These are phyloP conservation scores for Kluyveromyces sp. DNA, from an alignment of 1,139 yeast genomes.

Conservation along the genomic window DNA sequence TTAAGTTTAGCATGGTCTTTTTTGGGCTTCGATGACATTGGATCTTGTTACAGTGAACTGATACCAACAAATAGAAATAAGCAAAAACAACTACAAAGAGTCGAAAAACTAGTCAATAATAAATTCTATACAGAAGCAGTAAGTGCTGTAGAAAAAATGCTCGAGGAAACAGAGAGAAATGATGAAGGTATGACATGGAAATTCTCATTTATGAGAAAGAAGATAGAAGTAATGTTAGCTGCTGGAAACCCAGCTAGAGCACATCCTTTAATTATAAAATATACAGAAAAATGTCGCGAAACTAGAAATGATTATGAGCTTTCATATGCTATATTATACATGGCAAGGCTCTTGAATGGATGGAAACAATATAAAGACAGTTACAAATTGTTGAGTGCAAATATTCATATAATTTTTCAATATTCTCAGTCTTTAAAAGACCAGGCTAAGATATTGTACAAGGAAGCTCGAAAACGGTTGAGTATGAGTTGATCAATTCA, in stretches of 20 bases:
- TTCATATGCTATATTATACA: neutral
- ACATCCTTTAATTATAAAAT: constrained; percentile 1
- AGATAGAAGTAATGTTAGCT: neutral
- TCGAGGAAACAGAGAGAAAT: neutral
- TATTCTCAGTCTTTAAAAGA: constrained; percentile 2
- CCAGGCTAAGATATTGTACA: neutral
- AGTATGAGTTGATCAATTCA: neutral
- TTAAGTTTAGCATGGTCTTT: neutral
- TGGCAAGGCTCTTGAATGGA: constrained; percentile 1
- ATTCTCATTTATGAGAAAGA: neutral
- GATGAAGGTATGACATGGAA: neutral
- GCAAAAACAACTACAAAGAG: neutral
- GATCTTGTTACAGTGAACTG: constrained; percentile 1
- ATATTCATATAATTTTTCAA: constrained; percentile 8
- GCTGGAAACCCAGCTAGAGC: constrained; percentile 5
- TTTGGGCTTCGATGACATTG: constrained; percentile 3
- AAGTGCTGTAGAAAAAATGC: neutral
- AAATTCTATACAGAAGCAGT: constrained; percentile 4
- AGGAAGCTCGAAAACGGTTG: neutral
- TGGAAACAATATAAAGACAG: constrained; percentile 1
- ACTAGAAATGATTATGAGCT: constrained; percentile 2
- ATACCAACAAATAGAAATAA: neutral
- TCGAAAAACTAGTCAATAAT: neutral
- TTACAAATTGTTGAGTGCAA: constrained; percentile 3
- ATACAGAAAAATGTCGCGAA: neutral